Conservation (phyloP, 2,329 filamentous ascomycete genomes). For the Orbilia quercus region DNA sequence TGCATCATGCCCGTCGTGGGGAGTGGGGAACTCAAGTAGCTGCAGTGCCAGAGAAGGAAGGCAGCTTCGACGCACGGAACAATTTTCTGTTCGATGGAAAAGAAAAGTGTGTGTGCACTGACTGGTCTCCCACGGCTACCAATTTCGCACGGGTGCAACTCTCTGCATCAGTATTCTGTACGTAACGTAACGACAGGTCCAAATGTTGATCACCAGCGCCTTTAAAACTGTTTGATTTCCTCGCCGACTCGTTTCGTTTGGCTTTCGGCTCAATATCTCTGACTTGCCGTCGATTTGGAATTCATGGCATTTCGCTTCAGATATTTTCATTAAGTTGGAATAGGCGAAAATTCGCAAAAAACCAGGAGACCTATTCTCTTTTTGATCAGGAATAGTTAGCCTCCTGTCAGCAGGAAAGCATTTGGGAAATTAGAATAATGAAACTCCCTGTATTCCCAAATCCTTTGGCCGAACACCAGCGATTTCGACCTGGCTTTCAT, state of each 20-base stretch:
- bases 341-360: constrained; percentile 22
- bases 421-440: constrained; percentile 53
- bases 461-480: constrained; percentile 46
- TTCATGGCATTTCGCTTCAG: constrained; percentile 22
- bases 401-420: constrained; percentile 49
- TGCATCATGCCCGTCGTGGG: constrained; percentile 34
- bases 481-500: constrained; percentile 38
- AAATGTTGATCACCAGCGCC: constrained; percentile 26
- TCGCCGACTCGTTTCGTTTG: constrained; percentile 29
- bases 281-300: constrained; percentile 30
- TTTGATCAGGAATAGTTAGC: constrained; percentile 5
- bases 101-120: constrained; percentile 37
- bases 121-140: constrained; percentile 23
- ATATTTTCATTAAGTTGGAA: constrained; percentile 27
- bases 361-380: constrained; percentile 9
- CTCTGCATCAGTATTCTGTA: constrained; percentile 38
- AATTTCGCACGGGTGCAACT: constrained; percentile 24
- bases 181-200: constrained; percentile 8
- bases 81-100: constrained; percentile 52
- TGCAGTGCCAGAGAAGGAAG: constrained; percentile 52
- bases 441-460: constrained; percentile 46
- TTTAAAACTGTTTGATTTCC: neutral
- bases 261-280: constrained; percentile 30
- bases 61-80: constrained; percentile 57
- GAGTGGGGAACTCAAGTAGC: constrained; percentile 50